Base-by-base conservation (phyloP, 225 moss, liverwort and hornwort species). In the Sphagnum contortum region DNA sequence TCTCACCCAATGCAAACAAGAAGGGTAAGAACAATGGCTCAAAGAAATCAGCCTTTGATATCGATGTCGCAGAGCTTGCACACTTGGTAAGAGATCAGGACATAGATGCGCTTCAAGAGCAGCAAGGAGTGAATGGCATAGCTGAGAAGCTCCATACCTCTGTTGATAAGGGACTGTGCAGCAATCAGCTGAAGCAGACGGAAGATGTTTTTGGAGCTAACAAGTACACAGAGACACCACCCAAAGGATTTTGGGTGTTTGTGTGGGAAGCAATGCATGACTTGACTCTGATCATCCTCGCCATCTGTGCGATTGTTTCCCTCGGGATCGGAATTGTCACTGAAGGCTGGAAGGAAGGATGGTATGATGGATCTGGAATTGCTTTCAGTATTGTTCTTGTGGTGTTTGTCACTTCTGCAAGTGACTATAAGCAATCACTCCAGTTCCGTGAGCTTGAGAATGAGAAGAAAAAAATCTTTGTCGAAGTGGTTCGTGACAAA, bases 311-410 rank as follows among this genome's bases (percentile, higher is more conserved):
- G 7, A 46, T 72, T 11, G 14, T 72, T 10, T 72, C 72, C 29
- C 9, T 72, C 9, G 53, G 47, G 6, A 66, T 72, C 29, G 72
- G 72, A 12, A 58, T 72, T 46, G 52, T 77, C 5, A 77, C 77
- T 44, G 80, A 83, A 57, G 87, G 87, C 55, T 87, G 78, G 87
- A 11, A 62, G 29, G 72, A 66, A 52, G 72, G 72, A 8, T 72
- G 72, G 72, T 72, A 66, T 11, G 72, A 72, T 51, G 72, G 72
- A 5, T 57, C 47, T 10, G 72, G 72, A 57, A 72, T 72, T 51
- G 59, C 59, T 29, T 55, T 72, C 60, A 72, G 72, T 49, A 61
- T 72, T 44, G 4, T 72, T 44, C 45, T 72, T 13, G 72, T 72
- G 58, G 72, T 72, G 12, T 66, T 72, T 72, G 72, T 72, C 3